Percentiles rank a stretch among this genome's conserved stretches.
These are phyloP conservation scores for Entomortierella lignicola DNA, from an alignment of 192 early-diverging fungal genomes.

Conservation along the genomic window DNA sequence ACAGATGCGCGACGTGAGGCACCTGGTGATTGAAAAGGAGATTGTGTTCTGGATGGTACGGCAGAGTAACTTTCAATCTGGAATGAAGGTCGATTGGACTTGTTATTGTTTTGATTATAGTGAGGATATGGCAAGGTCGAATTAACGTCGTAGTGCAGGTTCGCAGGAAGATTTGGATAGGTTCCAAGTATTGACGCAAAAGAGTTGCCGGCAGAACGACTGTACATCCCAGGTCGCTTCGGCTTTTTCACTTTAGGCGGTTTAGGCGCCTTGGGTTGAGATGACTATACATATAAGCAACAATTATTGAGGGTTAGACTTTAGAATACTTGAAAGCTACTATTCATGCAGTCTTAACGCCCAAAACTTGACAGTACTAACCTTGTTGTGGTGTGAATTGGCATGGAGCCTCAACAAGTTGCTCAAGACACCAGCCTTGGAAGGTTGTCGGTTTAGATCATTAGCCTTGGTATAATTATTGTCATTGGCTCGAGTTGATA, in stretches of 20 bases:
- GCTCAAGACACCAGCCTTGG: constrained; percentile 45
- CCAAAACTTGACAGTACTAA: too few species aligned
- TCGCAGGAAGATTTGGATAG: constrained; percentile 22
- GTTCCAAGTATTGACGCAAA: constrained; percentile 33
- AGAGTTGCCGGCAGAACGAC: constrained; percentile 32
- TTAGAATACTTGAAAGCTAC: too few species aligned
- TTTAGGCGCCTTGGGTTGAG: not conserved
- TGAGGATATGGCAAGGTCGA: constrained; percentile 28
- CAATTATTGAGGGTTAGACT: too few species aligned
- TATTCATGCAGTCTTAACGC: too few species aligned
- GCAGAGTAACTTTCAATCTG: constrained; percentile 30
- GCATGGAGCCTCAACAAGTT: constrained; percentile 44
- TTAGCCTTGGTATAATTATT: not conserved
- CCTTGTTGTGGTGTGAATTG: not conserved
- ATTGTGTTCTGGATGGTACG: constrained; percentile 6
- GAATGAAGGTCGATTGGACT: constrained; percentile 13
- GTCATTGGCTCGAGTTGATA: not conserved
- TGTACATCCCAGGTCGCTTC: constrained; percentile 17
- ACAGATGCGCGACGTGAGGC: constrained; percentile 35
- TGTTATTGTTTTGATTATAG: constrained; percentile 1
- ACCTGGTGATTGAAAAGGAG: constrained; percentile 24
- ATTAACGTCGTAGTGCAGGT: not conserved
- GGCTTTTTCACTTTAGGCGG: not conserved
- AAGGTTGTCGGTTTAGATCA: constrained; percentile 35
- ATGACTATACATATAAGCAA: too few species aligned